Evolutionary conservation across 805 yeast species (phyloP).

Genomic region (Lipomyces sp.): DNA sequence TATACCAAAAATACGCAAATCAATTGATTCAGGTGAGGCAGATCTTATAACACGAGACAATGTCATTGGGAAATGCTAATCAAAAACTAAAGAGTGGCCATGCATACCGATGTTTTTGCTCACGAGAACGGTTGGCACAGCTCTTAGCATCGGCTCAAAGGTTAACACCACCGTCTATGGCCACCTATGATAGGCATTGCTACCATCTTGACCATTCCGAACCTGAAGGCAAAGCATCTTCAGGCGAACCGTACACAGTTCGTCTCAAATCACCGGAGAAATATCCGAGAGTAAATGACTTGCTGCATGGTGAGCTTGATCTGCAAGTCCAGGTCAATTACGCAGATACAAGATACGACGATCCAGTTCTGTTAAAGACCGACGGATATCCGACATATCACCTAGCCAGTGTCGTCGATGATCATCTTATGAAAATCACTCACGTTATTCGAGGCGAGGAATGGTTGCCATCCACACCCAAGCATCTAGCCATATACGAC

Average conservation of each 20-base stretch:
- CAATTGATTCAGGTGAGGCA: constrained; percentile 52
- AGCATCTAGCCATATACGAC: constrained; percentile 81
- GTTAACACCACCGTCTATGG: constrained; percentile 86
- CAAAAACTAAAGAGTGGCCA: constrained; percentile 51
- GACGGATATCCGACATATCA: constrained; percentile 97
- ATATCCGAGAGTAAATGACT: constrained; percentile 71
- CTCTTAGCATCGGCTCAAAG: constrained; percentile 74
- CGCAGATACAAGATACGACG: constrained; percentile 79
- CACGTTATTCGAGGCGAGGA: constrained; percentile 98
- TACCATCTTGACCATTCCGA: constrained; percentile 52
- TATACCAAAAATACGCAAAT: constrained; percentile 67
- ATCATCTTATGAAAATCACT: constrained; percentile 87
- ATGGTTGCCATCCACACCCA: constrained; percentile 96
- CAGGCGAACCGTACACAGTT: constrained; percentile 56
- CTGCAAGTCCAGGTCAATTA: constrained; percentile 79
- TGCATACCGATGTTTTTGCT: constrained; percentile 88
- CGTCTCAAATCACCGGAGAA: constrained; percentile 75
- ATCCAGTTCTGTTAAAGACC: constrained; percentile 86
- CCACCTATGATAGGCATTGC: constrained; percentile 88
- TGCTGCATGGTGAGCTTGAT: constrained; percentile 76
- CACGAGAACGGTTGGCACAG: constrained; percentile 72
- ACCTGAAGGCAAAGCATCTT: constrained; percentile 45
- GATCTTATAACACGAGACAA: neutral
- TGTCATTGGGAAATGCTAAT: neutral
- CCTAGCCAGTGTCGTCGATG: constrained; percentile 94